A percentile compares a stretch with the other conserved stretches of the same genome.
Evolutionary conservation across 345 rosid genomes (phyloP).

Genomic region (Heritiera fomes): DNA sequence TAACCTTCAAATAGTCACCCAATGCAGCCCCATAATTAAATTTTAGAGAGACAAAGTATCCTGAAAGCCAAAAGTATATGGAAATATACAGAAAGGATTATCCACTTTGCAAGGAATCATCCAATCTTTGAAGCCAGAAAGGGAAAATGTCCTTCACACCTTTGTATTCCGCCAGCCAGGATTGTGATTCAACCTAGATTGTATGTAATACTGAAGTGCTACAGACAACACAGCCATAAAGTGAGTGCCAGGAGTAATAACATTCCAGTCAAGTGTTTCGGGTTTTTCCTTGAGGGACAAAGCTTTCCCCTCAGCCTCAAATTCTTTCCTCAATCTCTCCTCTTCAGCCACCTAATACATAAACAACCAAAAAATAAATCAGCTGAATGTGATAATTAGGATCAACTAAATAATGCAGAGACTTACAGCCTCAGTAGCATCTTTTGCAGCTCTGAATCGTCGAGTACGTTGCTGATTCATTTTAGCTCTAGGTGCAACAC

Average conservation of each 20-base stretch:
- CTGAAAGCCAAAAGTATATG: conserved; percentile 43
- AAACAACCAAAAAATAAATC: conserved; percentile 11
- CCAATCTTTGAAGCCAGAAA: conserved; percentile 40
- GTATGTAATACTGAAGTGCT: conserved; percentile 89
- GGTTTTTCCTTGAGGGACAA: conserved; percentile 70
- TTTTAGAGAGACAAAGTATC: conserved; percentile 59
- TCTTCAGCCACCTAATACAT: conserved; percentile 83
- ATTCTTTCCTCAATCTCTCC: conserved; percentile 78
- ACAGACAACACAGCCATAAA: conserved; percentile 90
- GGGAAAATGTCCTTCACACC: conserved; percentile 51
- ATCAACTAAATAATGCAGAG: conserved; percentile 20
- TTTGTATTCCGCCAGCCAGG: conserved; percentile 83
- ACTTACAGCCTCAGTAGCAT: conserved; percentile 88
- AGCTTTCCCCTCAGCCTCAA: conserved; percentile 61
- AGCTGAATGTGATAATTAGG: conserved; percentile 11
- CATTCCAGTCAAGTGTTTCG: conserved; percentile 90
- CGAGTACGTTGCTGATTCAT: conserved; percentile 98
- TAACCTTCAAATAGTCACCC: conserved; percentile 83
- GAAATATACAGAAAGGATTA: conserved; percentile 49
- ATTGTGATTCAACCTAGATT: conserved; percentile 75
- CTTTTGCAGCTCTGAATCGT: conserved; percentile 96
- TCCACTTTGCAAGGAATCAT: conserved; percentile 50
- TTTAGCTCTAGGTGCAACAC: conserved; percentile 99
- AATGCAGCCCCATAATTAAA: conserved; percentile 61
- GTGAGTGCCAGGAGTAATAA: conserved; percentile 94